phyloP scores from a whole-genome alignment of 306 rosid species.

The Chamaecrista fasciculata region DNA sequence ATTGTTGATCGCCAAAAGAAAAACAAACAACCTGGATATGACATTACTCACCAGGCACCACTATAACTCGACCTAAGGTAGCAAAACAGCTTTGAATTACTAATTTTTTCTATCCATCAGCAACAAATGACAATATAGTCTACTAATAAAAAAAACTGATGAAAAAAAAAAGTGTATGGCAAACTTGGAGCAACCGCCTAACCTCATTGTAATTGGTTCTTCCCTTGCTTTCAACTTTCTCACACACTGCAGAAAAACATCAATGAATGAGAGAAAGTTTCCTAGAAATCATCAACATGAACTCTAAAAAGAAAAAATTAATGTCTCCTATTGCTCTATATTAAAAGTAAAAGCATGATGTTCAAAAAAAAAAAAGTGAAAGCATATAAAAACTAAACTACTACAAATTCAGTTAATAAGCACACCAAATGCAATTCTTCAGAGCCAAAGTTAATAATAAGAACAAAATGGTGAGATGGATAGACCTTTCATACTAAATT shows the following conservation, averaged over 20 bases:
- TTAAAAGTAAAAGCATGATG: not conserved
- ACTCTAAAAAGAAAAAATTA: constrained; percentile 4
- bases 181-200: constrained; percentile 33
- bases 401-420: constrained; percentile 1
- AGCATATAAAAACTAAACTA: not conserved
- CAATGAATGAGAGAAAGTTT: constrained; percentile 30
- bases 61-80: not conserved
- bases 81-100: not conserved
- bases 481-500: constrained; percentile 96
- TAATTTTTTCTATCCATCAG: not conserved
- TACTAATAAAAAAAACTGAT: not conserved
- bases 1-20: not conserved
- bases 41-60: not conserved
- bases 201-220: constrained; percentile 98
- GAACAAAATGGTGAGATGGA: constrained; percentile 1
- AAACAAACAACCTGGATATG: not conserved
- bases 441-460: not conserved
- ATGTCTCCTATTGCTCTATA: not conserved
- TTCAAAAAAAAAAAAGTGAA: too few relatives aligned
- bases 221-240: constrained; percentile 97
- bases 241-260: constrained; percentile 65
- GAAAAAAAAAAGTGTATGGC: not conserved
- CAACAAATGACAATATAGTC: not conserved
- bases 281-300: constrained; percentile 1
- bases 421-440: constrained; percentile 9